Percentiles rank a stretch among this genome's conserved stretches.
phyloP scores from a whole-genome alignment of 306 rosid genomes.

The Prunus davidiana region DNA sequence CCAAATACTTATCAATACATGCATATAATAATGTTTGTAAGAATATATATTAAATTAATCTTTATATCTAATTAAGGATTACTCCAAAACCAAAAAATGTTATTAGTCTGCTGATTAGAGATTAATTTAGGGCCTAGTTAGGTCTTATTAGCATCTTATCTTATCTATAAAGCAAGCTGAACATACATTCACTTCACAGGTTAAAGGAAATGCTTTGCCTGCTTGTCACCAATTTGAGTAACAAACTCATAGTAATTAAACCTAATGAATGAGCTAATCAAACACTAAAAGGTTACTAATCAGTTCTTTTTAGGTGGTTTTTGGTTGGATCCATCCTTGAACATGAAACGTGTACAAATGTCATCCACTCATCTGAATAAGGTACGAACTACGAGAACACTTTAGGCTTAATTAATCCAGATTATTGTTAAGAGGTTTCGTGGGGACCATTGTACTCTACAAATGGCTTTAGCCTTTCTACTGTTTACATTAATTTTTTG shows the following conservation, averaged over 20 bases:
- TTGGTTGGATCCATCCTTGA: conserved; percentile 37
- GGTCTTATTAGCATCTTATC: not conserved
- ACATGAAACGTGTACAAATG: conserved; percentile 40
- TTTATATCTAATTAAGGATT: not conserved
- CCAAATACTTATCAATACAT: not conserved
- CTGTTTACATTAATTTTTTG: not conserved
- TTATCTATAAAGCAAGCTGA: not conserved
- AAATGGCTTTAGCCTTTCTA: not conserved
- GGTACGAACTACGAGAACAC: conserved; percentile 26
- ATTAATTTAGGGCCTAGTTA: not conserved
- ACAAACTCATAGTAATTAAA: conserved; percentile 16
- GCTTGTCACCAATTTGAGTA: conserved; percentile 28
- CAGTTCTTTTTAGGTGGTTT: conserved; percentile 42
- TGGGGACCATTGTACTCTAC: conserved; percentile 13
- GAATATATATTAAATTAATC: not conserved
- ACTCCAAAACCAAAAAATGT: not conserved
- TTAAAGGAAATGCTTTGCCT: conserved; percentile 5
- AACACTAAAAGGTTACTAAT: conserved; percentile 15
- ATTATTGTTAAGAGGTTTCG: conserved; percentile 4
- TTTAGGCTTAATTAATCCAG: conserved; percentile 4
- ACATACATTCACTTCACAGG: conserved; percentile 20
- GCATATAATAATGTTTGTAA: not conserved
- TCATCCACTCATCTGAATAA: conserved; percentile 41
- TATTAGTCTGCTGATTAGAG: not conserved
- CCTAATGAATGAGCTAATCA: conserved; percentile 31